Percentiles rank a stretch among this genome's conserved stretches.
Conservation (phyloP, 768 basidiomycete genomes). For the Pholiota microspora region DNA sequence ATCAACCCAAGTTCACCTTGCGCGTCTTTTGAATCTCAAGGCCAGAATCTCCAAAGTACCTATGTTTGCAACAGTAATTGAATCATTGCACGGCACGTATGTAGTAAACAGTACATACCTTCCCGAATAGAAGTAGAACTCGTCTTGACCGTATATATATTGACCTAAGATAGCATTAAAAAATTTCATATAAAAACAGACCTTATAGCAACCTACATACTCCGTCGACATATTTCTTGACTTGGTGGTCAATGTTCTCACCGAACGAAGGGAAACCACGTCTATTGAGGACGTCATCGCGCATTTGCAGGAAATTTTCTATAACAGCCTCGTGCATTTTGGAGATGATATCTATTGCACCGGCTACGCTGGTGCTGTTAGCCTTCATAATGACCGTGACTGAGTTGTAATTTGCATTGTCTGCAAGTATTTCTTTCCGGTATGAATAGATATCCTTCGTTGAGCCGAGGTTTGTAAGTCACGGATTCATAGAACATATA, state of each 20-base stretch:
- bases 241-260: not conserved
- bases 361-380: not conserved
- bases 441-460: conserved; percentile 9
- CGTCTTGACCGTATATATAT: conserved; percentile 7
- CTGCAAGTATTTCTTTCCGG: conserved; percentile 2
- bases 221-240: conserved; percentile 5
- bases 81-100: not conserved
- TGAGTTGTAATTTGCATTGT: conserved; percentile 8
- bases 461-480: not conserved
- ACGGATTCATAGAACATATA: too few relatives aligned
- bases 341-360: conserved; percentile 6
- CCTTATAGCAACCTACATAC: not conserved
- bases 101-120: not conserved
- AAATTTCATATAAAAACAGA: too few relatives aligned
- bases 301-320: conserved; percentile 2
- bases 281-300: not conserved
- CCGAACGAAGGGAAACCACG: conserved; percentile 10
- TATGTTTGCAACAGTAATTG: not conserved
- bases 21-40: conserved; percentile 6
- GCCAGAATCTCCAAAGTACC: conserved; percentile 3
- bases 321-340: conserved; percentile 1
- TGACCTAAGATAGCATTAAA: not conserved
- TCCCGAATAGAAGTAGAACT: conserved; percentile 1
- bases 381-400: conserved; percentile 8
- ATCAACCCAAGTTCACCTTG: conserved; percentile 4